These are phyloP conservation scores for Pichia sp. DNA, from an alignment of 1,139 yeast genomes.

Conservation along the genomic window DNA sequence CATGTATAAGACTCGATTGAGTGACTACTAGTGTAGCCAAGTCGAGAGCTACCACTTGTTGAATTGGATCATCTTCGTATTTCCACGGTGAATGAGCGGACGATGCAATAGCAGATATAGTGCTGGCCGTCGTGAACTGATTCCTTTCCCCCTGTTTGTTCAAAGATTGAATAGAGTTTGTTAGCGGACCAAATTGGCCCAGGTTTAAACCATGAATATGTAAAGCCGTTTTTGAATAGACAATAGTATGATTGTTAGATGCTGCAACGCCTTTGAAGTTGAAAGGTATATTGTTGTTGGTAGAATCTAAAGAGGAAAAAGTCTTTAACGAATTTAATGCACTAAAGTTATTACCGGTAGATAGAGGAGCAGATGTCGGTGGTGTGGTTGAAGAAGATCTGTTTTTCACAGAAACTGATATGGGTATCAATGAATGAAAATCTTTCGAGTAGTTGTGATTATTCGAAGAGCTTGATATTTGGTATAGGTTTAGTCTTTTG, in stretches of 20 bases:
- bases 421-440: background rate
- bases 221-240: conserved; percentile 49
- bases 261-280: conserved; percentile 55
- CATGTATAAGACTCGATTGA: conserved; percentile 55
- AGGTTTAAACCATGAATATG: conserved; percentile 78
- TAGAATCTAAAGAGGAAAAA: background rate
- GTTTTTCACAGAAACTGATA: background rate
- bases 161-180: conserved; percentile 11
- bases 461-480: background rate
- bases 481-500: conserved; percentile 13
- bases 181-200: conserved; percentile 76
- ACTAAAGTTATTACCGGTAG: conserved; percentile 10
- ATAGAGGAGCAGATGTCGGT: background rate
- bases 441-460: background rate
- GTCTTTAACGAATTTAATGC: conserved; percentile 11
- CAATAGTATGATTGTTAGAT: conserved; percentile 71
- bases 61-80: conserved; percentile 41
- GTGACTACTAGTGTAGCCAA: conserved; percentile 66
- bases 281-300: background rate
- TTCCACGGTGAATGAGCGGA: conserved; percentile 35
- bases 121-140: background rate
- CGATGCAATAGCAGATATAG: conserved; percentile 30
- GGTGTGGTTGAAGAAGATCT: background rate
- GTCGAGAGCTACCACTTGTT: conserved; percentile 64
- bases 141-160: background rate